Conservation (phyloP, 1,284 basidiomycete genomes). For the Termitomyces sp. region DNA sequence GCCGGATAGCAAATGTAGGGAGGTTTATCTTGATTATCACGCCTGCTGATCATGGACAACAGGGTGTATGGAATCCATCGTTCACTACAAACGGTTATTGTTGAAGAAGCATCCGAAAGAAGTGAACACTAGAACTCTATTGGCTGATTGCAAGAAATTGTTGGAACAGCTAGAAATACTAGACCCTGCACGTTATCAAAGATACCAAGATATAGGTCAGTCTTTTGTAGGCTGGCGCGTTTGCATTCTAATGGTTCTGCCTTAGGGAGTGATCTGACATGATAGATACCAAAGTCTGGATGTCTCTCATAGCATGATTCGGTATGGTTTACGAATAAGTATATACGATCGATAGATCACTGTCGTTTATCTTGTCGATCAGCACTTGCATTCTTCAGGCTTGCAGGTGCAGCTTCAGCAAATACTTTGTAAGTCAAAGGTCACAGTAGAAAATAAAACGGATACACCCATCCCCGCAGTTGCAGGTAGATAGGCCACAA, state of each 20-base stretch:
- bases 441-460: neutral
- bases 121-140: constrained; percentile 33
- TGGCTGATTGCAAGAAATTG: constrained; percentile 45
- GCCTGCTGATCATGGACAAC: constrained; percentile 1
- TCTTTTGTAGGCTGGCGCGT: constrained; percentile 1
- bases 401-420: constrained; percentile 49
- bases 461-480: constrained; percentile 46
- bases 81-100: constrained; percentile 69
- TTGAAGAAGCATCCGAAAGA: constrained; percentile 36
- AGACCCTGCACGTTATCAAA: constrained; percentile 52
- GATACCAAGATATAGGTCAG: constrained; percentile 65
- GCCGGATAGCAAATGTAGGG: constrained; percentile 89
- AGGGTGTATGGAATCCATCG: constrained; percentile 95
- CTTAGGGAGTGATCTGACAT: neutral
- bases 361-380: constrained; percentile 16
- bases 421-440: constrained; percentile 1
- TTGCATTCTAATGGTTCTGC: neutral
- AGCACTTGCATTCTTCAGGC: constrained; percentile 60
- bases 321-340: neutral
- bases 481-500: constrained; percentile 47
- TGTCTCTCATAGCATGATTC: neutral
- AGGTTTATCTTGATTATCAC: constrained; percentile 4
- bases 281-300: neutral
- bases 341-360: neutral
- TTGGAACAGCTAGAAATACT: constrained; percentile 48